A percentile compares a stretch with the other conserved stretches of the same genome.
Conservation (phyloP, 768 basidiomycete genomes). For the Russula ochroleuca region DNA sequence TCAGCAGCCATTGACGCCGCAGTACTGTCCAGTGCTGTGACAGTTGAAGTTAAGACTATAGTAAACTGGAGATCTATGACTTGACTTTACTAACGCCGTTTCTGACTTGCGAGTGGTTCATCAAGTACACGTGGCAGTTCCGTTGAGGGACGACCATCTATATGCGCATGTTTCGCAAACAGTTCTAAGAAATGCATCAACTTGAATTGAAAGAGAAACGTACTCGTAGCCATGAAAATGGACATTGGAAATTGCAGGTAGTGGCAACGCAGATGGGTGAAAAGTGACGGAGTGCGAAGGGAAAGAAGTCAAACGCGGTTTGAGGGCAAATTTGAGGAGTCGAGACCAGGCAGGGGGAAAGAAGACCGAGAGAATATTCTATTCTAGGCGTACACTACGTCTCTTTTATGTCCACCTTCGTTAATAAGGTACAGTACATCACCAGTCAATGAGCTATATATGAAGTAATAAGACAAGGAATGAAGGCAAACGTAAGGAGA, state of each 20-base stretch:
- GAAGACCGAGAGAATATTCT: too few relatives aligned
- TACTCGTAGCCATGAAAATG: constrained; percentile 1
- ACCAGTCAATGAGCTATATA: too few relatives aligned
- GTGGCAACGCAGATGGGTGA: too few relatives aligned
- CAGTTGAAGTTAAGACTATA: not conserved
- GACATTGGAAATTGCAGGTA: not conserved
- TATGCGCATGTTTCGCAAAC: not conserved
- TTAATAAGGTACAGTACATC: too few relatives aligned
- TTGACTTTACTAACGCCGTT: not conserved
- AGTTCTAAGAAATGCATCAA: not conserved
- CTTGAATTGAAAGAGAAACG: not conserved
- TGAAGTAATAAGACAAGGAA: too few relatives aligned
- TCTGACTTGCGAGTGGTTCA: not conserved
- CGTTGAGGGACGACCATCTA: not conserved
- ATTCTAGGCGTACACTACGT: too few relatives aligned
- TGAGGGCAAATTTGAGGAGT: too few relatives aligned
- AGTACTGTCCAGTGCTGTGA: constrained; percentile 5
- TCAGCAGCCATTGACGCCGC: constrained; percentile 12
- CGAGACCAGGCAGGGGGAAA: too few relatives aligned
- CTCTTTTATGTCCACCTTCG: too few relatives aligned
- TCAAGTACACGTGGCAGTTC: not conserved
- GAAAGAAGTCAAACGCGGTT: too few relatives aligned
- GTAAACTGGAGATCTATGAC: not conserved
- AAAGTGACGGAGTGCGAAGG: too few relatives aligned
- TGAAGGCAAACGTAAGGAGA: too few relatives aligned